These are phyloP conservation scores for Fusarium sp. DNA, from an alignment of 2,329 filamentous ascomycete species.

Conservation along the genomic window DNA sequence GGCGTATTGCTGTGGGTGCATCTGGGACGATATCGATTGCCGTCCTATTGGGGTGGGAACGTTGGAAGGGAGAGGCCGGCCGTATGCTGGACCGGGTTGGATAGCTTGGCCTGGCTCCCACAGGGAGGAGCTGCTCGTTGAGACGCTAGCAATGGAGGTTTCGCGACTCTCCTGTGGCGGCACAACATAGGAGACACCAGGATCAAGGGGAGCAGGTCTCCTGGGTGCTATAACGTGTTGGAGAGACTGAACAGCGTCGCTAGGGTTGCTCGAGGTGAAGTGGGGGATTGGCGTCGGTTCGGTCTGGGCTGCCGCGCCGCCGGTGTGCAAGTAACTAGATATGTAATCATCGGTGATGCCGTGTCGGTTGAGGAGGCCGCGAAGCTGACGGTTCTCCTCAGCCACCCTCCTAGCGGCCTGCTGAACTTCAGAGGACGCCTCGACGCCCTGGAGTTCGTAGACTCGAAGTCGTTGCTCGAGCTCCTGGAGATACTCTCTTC, in stretches of 20 bases:
- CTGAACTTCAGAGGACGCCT: conserved; percentile 78
- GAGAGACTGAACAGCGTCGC: conserved; percentile 46
- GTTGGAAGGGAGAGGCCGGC: conserved; percentile 41
- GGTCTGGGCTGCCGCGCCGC: conserved; percentile 26
- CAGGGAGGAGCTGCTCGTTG: conserved; percentile 46
- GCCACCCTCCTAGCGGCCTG: conserved; percentile 73
- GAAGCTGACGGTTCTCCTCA: conserved; percentile 75
- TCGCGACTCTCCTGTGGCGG: conserved; percentile 48
- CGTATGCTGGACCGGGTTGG: conserved; percentile 39
- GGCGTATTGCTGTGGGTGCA: conserved; percentile 38
- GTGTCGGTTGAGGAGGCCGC: conserved; percentile 66
- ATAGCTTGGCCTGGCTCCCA: conserved; percentile 47
- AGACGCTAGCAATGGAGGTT: conserved; percentile 46
- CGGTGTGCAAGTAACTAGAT: conserved; percentile 51
- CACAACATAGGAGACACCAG: conserved; percentile 41
- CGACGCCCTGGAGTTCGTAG: conserved; percentile 73
- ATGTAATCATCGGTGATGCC: conserved; percentile 69
- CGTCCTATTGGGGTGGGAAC: conserved; percentile 34
- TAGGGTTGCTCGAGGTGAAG: conserved; percentile 36
- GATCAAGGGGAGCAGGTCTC: conserved; percentile 45
- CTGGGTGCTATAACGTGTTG: conserved; percentile 53
- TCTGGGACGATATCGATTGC: conserved; percentile 34
- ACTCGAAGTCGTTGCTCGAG: conserved; percentile 70
- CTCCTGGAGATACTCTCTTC: conserved; percentile 78
- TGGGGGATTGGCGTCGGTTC: conserved; percentile 32